Evolutionary conservation across 495 filamentous ascomycete species (phyloP), one percentile per base, ranked within the genome.

Genomic region (Pseudoneurospora amorphoporcata): DNA sequence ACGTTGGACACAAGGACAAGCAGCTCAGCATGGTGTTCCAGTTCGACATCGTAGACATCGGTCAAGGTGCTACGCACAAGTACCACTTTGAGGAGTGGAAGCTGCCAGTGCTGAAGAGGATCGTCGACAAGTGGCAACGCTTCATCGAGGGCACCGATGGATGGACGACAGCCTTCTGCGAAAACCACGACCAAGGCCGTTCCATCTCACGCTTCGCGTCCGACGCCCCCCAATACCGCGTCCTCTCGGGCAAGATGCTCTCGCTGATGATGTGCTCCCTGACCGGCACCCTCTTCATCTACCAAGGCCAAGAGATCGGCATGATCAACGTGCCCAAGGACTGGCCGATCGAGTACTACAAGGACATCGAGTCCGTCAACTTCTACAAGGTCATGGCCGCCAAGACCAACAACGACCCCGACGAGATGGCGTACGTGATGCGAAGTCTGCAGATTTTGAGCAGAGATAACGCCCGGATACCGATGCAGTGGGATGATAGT

Each of bases 1-100:
- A 86, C 39, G 87, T 93, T 32, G 83, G 85, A 3, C 81, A 83
- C 14, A 84, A 86, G 53, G 86, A 88, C 38, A 81, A 84, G 65
- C 89, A 93, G 76, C 83, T 93, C 61, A 88, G 88, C 81, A 94
- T 94, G 91, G 86, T 92, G 38, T 93, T 94, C 81, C 87, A 91
- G 73, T 92, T 92, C 73, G 90, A 92, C 73, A 83, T 85, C 61
- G 86, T 88, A 16, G 87, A 89, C 72, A 81, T 92, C 39, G 90
- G 90, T 8, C 78, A 86, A 69, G 87, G 87, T 12, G 73, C 77
- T 8, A 80, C 83, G 8, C 83, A 86, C 69, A 81, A 77, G 71
- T 83, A 80, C 73, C 71, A 75, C 29, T 79, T 76, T 41, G 72
- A 79, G 42, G 74, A 81, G 6, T 83, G 79, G 83, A 84, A 86